A percentile compares a stretch with the other conserved stretches of the same genome.
Evolutionary conservation across 2,329 filamentous ascomycete species (phyloP).

Genomic region (Herpotrichia juniperi): DNA sequence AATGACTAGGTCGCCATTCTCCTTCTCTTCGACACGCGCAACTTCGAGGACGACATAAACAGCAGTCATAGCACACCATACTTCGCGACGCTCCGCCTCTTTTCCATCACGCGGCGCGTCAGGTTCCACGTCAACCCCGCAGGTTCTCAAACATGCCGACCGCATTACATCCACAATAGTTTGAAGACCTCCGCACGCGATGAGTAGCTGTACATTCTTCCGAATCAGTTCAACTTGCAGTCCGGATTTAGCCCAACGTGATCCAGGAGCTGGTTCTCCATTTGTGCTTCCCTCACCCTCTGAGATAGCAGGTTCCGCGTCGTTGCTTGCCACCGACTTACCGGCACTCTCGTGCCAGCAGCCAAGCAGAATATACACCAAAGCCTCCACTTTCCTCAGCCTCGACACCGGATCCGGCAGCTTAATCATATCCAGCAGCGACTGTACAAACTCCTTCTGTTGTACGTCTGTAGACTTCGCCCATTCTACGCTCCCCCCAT

Average conservation of each 20-base stretch:
- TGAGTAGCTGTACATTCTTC: conserved; percentile 50
- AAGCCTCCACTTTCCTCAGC: conserved; percentile 48
- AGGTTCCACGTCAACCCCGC: conserved; percentile 30
- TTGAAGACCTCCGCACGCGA: conserved; percentile 48
- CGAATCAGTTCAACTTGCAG: conserved; percentile 54
- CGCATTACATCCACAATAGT: conserved; percentile 48
- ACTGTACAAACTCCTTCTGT: conserved; percentile 63
- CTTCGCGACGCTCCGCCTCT: conserved; percentile 49
- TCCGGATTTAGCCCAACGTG: conserved; percentile 38
- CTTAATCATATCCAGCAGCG: conserved; percentile 40
- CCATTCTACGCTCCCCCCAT: conserved; percentile 65
- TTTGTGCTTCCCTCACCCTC: conserved; percentile 11
- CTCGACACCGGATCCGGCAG: conserved; percentile 33
- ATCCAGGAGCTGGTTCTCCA: conserved; percentile 9
- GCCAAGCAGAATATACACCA: conserved; percentile 55
- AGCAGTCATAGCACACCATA: conserved; percentile 57
- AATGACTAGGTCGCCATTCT: conserved; percentile 59
- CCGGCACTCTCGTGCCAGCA: conserved; percentile 59
- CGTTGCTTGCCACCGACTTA: conserved; percentile 14
- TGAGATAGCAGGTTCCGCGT: conserved; percentile 16
- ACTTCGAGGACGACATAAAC: conserved; percentile 58
- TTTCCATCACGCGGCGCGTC: conserved; percentile 38
- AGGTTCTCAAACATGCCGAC: conserved; percentile 37
- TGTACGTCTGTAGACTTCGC: conserved; percentile 65
- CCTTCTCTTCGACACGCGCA: conserved; percentile 43